Conservation (phyloP, 2,329 filamentous ascomycete species). For the Exserohilum rostratum region DNA sequence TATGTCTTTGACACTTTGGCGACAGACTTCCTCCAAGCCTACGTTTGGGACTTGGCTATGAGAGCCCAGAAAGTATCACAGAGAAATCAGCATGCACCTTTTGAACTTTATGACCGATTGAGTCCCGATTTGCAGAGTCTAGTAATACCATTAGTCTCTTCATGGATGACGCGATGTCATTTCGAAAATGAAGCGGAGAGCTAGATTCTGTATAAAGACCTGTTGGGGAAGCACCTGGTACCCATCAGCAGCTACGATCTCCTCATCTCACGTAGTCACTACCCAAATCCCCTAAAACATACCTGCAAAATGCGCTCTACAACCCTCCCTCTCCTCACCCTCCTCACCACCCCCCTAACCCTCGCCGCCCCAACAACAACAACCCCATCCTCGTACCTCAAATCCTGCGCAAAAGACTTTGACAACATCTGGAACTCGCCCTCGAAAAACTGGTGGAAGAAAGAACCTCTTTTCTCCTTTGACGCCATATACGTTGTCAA, state of each 20-base stretch:
- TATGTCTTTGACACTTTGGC: neutral
- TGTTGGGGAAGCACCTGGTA: neutral
- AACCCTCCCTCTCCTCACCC: slow-evolving; percentile 23
- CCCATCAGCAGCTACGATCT: slow-evolving; percentile 11
- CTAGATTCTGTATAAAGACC: slow-evolving; percentile 25
- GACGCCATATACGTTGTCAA: slow-evolving; percentile 57
- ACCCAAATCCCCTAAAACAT: slow-evolving; percentile 1
- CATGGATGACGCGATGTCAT: neutral
- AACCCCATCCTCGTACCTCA: slow-evolving; percentile 20
- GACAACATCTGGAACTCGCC: slow-evolving; percentile 28
- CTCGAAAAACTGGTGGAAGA: slow-evolving; percentile 29
- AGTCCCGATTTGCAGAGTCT: slow-evolving; percentile 1
- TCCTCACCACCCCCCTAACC: slow-evolving; percentile 27
- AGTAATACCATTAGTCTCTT: slow-evolving; percentile 25
- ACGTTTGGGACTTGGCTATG: slow-evolving; percentile 22
- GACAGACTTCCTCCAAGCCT: slow-evolving; percentile 16
- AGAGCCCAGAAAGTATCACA: slow-evolving; percentile 4
- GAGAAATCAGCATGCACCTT: slow-evolving; percentile 16
- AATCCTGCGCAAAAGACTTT: slow-evolving; percentile 27
- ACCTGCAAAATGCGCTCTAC: slow-evolving; percentile 30
- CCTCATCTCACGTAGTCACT: neutral
- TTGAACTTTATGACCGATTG: slow-evolving; percentile 20
- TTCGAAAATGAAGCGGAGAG: slow-evolving; percentile 7
- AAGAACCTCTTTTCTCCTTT: slow-evolving; percentile 49
- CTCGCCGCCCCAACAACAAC: slow-evolving; percentile 30